Evolutionary conservation across 768 basidiomycete genomes (phyloP), one percentile per base, ranked within the genome.

Genomic region (Clitopilus hobsonii): DNA sequence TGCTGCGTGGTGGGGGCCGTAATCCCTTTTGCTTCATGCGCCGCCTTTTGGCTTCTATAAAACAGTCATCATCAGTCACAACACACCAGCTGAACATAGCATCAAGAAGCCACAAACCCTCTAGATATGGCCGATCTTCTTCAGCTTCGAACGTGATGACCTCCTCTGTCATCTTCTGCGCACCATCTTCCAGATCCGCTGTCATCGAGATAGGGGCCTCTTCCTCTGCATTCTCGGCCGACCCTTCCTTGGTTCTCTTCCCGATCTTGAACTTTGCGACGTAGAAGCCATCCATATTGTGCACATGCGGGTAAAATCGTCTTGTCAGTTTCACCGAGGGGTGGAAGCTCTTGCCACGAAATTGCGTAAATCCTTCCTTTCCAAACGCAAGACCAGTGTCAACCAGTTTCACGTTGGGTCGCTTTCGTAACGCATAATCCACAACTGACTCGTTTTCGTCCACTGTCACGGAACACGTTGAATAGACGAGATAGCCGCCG

Each of bases 241-340:
- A 66, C 53, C 63, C 65, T 29, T 55, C 64, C 73, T 89, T 94
- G 49, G 73, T 66, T 56, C 87, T 80, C 71, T 84, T 91, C 67
- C 85, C 88, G n/a, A 98, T 87, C 71, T 91, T 95, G 81, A 99
- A 92, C 71, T 98, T 98, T 56, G 96, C 96, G 54, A 98, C 95
- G 69, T 82, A 99, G 80, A 99, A 99, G 5, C 97, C 97, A 68
- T 99, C 97, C 95, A 98, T 97, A 72, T 99, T 99, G 74, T 98
- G 95, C 63, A 97, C 94, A 70, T 98, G 95, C 14, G 95, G 91
- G 67, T 94, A 96, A 70, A 94, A 96, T 57, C 97, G 77, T 61
- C 94, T 76, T 18, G 97, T 97, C 60, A 96, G 71, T 58, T 75
- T 79, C 63, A 99, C 68, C 59, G 82, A 89, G 28, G 88, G 78